phyloP scores from a whole-genome alignment of 73 alveolate genomes.

The Tetrahymena borealis region DNA sequence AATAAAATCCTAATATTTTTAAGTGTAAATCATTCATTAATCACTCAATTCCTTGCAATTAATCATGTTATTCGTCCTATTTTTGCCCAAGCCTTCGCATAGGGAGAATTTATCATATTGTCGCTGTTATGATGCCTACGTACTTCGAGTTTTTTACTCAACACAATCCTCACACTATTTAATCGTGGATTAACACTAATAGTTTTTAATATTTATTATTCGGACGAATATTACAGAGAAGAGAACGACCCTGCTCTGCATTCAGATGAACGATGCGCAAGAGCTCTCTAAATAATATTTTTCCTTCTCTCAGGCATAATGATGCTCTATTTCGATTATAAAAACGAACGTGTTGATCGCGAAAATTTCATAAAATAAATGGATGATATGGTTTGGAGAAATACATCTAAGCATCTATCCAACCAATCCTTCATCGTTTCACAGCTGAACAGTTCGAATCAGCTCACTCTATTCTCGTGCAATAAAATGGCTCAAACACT shows the following conservation, averaged over 20 bases:
- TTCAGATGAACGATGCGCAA: not conserved
- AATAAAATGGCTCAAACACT: not conserved
- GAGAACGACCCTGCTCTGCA: not conserved
- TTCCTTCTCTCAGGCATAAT: not conserved
- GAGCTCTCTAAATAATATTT: not conserved
- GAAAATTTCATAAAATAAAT: not conserved
- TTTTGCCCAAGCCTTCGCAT: not conserved
- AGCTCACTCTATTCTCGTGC: not conserved
- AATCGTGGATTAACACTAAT: not conserved
- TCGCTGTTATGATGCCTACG: not conserved
- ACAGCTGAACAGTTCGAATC: not conserved
- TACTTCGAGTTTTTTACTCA: not conserved
- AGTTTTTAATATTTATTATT: not conserved
- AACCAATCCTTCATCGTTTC: not conserved
- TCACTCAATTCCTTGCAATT: not conserved
- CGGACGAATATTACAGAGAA: not conserved
- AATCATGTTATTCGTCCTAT: not conserved
- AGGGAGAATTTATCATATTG: not conserved
- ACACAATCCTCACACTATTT: not conserved
- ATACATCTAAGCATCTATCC: not conserved
- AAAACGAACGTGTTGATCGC: slow-evolving; percentile 1
- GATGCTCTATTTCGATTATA: not conserved
- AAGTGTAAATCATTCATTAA: not conserved
- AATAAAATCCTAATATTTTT: not conserved
- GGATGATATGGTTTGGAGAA: slow-evolving; percentile 4